Evolutionary conservation across 2,329 filamentous ascomycete species (phyloP), one percentile per base, ranked within the genome.

Genomic region (Phialophora verrucosa): DNA sequence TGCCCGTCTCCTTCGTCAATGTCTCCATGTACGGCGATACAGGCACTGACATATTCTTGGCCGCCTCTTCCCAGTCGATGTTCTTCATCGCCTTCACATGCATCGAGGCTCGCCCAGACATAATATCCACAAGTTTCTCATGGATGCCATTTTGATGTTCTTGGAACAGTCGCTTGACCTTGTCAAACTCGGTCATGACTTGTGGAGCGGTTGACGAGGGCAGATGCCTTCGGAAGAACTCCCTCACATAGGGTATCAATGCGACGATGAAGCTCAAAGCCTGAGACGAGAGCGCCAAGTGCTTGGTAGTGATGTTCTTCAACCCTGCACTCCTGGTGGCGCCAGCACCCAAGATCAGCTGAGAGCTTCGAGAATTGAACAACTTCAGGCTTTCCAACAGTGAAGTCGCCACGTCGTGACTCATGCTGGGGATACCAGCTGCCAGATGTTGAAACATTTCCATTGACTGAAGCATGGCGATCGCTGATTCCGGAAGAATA

Each of bases 321-420:
- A 99, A 83, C 0, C 94, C 94, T 0, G 93, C 95, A 27, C 91
- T 93, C 42, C 88, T 85, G 4, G 92, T 97, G 3, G 95, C 95
- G 4, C 95, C 95, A 1, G 95, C 95, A 0, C 95, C 95, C 6
- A 99, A 88, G 70, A 99, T 97, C 65, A 99, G 86, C 76, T 99
- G 95, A n/a, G 91, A 96, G 65, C 93, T 93, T 23, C 95, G 90
- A 2, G 93, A 97, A 78, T 99, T 97, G 84, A 98, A 99, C 3
- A 96, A 84, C 71, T 95, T 91, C 14, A 98, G 84, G 75, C 96
- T 96, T 25, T 95, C 90, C 50, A 97, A 83, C 11, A 99, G 85
- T 0, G 89, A 90, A 2, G 86, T 83, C 0, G 92, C 71, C 61
- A 97, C 89, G 65, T 97, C 93, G 1, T 89, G 84, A 0, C 92